phyloP scores from a whole-genome alignment of 345 rosid species.

The Citropsis articulata region DNA sequence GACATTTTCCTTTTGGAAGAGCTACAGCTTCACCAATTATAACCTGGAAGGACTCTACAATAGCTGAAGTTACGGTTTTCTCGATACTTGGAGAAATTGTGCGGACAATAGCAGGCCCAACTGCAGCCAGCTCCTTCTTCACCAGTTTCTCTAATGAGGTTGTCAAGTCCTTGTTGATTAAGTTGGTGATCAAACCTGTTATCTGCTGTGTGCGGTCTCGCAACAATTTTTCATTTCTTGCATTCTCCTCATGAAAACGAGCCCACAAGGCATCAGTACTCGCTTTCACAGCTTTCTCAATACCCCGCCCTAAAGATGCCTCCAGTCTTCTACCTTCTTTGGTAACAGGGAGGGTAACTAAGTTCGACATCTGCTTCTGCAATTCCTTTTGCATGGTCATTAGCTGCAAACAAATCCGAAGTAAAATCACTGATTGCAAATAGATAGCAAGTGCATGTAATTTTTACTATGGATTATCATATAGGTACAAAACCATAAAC shows the following conservation, averaged over 20 bases:
- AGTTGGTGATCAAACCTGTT: slow-evolving; percentile 44
- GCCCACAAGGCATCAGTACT: slow-evolving; percentile 82
- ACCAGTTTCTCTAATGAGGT: slow-evolving; percentile 56
- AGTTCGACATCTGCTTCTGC: slow-evolving; percentile 72
- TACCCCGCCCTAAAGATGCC: slow-evolving; percentile 59
- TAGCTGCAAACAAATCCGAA: slow-evolving; percentile 41
- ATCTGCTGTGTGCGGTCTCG: slow-evolving; percentile 62
- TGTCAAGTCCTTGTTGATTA: slow-evolving; percentile 61
- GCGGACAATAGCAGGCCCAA: slow-evolving; percentile 53
- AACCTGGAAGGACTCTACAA: slow-evolving; percentile 90
- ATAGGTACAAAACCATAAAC: neutral
- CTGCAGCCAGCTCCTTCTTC: slow-evolving; percentile 64
- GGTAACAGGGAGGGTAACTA: slow-evolving; percentile 46
- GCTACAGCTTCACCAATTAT: slow-evolving; percentile 13
- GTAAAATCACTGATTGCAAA: neutral
- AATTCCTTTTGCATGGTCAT: slow-evolving; percentile 64
- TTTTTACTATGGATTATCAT: neutral
- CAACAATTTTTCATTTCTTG: slow-evolving; percentile 58
- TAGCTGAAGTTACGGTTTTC: slow-evolving; percentile 59
- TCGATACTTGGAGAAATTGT: slow-evolving; percentile 60
- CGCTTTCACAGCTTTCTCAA: slow-evolving; percentile 70
- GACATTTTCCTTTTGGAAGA: slow-evolving; percentile 13
- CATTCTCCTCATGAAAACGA: slow-evolving; percentile 71
- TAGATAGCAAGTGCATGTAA: neutral
- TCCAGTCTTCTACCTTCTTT: slow-evolving; percentile 85